phyloP scores from a whole-genome alignment of 1,284 basidiomycete species.

The Thelephora terrestris region DNA sequence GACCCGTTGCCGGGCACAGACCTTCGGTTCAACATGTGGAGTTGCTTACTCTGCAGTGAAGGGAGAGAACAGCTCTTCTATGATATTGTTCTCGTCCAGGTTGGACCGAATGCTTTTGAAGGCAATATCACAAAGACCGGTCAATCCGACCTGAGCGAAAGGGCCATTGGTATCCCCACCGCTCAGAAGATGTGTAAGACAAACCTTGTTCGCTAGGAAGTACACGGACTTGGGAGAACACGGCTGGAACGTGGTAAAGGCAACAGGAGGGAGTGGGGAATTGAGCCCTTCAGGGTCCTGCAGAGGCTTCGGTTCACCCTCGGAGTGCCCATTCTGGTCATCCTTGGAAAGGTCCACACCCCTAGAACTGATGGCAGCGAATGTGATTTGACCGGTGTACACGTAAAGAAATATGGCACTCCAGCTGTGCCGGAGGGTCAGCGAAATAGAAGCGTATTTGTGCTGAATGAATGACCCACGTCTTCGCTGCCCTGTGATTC shows the following conservation, averaged over 20 bases:
- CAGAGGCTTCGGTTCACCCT: not conserved
- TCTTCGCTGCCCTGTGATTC: no score
- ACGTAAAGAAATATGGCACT: not conserved
- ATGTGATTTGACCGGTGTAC: not conserved
- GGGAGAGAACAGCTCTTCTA: slow-evolving; percentile 12
- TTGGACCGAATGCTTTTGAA: slow-evolving; percentile 7
- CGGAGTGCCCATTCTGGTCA: not conserved
- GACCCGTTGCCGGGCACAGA: no score
- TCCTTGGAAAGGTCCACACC: not conserved
- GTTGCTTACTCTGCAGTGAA: slow-evolving; percentile 9
- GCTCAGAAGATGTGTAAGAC: not conserved
- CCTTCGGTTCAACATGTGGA: not conserved
- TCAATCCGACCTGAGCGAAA: slow-evolving; percentile 9
- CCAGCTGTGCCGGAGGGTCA: not conserved
- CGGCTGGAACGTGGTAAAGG: not conserved
- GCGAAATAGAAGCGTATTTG: not conserved
- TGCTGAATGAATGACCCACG: no score
- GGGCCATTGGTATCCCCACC: no score
- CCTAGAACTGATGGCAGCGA: not conserved
- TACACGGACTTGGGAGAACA: not conserved
- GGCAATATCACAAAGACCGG: slow-evolving; percentile 9
- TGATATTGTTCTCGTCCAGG: slow-evolving; percentile 10
- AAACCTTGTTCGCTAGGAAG: not conserved
- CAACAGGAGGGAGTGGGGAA: no score
- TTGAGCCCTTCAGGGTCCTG: not conserved